phyloP scores from a whole-genome alignment of 371 early-diverging fungal species.

The Actinomortierella wolfii region DNA sequence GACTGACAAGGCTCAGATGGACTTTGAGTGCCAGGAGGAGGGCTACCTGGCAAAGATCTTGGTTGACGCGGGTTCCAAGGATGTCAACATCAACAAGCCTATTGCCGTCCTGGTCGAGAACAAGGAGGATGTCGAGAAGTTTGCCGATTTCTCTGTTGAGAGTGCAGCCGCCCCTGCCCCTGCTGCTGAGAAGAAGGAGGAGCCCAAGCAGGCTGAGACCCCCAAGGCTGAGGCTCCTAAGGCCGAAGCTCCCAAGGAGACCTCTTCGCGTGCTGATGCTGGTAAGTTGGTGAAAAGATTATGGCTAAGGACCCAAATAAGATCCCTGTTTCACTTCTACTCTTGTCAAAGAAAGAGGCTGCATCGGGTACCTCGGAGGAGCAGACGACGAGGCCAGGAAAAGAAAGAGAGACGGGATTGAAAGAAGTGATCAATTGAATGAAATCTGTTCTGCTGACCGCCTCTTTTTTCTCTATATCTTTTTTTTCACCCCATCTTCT shows the following conservation, averaged over 20 bases:
- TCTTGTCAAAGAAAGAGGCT: no score
- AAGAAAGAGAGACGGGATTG: conserved; percentile 8
- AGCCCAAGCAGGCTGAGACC: conserved; percentile 37
- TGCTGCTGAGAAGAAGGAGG: conserved; percentile 42
- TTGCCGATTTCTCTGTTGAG: conserved; percentile 76
- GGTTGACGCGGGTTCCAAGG: conserved; percentile 85
- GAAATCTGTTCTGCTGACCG: neutral
- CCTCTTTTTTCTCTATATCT: neutral
- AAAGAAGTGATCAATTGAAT: conserved; percentile 5
- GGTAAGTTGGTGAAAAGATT: conserved; percentile 39
- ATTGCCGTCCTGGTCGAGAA: conserved; percentile 93
- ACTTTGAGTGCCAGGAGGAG: conserved; percentile 99
- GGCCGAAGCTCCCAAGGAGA: conserved; percentile 22
- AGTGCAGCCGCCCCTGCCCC: conserved; percentile 56
- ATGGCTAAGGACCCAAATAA: no score
- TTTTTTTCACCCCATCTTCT: neutral
- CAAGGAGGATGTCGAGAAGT: conserved; percentile 84
- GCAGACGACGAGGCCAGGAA: conserved; percentile 1
- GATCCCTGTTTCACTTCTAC: no score
- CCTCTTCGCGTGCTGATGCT: conserved; percentile 53
- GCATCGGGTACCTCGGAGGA: no score
- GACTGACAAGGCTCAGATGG: conserved; percentile 99
- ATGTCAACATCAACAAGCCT: conserved; percentile 71
- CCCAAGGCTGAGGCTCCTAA: conserved; percentile 33
- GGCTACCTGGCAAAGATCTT: conserved; percentile 96